Base-by-base conservation (phyloP, 1,284 basidiomycete species). In the Ceratobasidium sp. region DNA sequence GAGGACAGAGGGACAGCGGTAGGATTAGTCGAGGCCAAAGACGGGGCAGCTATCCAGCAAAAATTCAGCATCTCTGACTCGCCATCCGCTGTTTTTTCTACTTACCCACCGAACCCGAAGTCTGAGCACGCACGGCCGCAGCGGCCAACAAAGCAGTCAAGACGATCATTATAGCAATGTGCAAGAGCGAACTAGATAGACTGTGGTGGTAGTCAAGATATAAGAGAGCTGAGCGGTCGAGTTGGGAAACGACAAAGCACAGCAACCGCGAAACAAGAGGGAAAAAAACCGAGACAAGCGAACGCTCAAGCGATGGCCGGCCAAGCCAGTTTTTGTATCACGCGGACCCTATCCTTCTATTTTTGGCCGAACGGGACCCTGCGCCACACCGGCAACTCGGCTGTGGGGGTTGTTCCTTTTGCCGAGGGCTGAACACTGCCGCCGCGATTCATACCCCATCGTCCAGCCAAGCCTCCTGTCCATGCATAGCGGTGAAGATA, bases 1-100 rank as follows among this genome's bases (percentile, higher is more conserved):
- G 53, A 91, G 82, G 61, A 80, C 82, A 77, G 72, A 63, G 76
- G 77, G 26, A 78, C 70, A 64, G 60, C 79, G n/a, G 71, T 76
- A 28, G 79, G 71, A 53, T 79, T 56, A 18, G 70, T 61, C 53
- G 78, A 68, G n/a, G 64, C 44, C 64, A 75, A 46, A 3, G 79
- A 68, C n/a, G 72, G 72, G 7, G 72, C 60, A 56, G 46, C 72
- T 76, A 28, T 28, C 12, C 3, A 23, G 5, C 15, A 44, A 44
- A 12, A 1, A 55, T 15, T 44, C 44, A 53, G 39, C 66, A 12
- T 28, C 40, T 13, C 28, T 20, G 39, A 15, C 60, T 40, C 39
- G 6, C 5, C 12, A 15, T 13, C 3, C 33, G 33, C n/a, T 51
- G 3, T 56, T 53, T 61, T 56, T 44, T 44, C 26, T 9, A 60